phyloP scores from a whole-genome alignment of 371 early-diverging fungal genomes.

The Mortierella sp. region DNA sequence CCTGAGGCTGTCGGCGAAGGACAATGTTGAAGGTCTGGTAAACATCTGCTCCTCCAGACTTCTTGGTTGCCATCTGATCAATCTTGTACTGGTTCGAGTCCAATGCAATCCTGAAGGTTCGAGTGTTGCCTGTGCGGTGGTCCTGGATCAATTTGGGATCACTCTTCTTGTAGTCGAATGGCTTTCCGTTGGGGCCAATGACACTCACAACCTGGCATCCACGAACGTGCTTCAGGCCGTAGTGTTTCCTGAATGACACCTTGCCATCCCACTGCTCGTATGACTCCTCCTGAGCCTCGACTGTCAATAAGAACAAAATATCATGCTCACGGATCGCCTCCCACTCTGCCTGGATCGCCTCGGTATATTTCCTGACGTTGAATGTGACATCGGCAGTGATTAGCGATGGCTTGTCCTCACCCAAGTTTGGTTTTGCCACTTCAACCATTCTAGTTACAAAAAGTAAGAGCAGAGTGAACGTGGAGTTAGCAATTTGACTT shows the following conservation, averaged over 20 bases:
- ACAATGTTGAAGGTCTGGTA: conserved; percentile 91
- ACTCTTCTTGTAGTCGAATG: conserved; percentile 72
- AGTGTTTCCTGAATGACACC: conserved; percentile 71
- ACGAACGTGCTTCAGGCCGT: conserved; percentile 85
- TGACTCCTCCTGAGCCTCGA: conserved; percentile 75
- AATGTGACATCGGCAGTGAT: conserved; percentile 85
- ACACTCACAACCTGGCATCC: conserved; percentile 90
- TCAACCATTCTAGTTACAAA: conserved; percentile 69
- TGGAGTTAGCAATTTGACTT: background rate
- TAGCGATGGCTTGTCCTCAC: conserved; percentile 77
- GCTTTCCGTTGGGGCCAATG: conserved; percentile 81
- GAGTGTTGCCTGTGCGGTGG: conserved; percentile 61
- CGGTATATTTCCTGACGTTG: conserved; percentile 74
- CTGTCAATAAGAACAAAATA: conserved; percentile 82
- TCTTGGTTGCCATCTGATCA: conserved; percentile 49
- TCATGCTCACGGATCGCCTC: conserved; percentile 87
- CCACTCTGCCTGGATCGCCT: conserved; percentile 90
- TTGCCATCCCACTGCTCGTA: conserved; percentile 62
- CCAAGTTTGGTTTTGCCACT: conserved; percentile 83
- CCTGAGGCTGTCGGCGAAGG: conserved; percentile 85
- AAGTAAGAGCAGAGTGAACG: background rate
- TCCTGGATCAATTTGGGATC: conserved; percentile 60
- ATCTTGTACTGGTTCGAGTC: conserved; percentile 91
- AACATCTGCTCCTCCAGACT: conserved; percentile 65
- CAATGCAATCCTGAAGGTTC: conserved; percentile 85